Conservation (phyloP, 2,329 filamentous ascomycete species). For the Calonectria multiphialidica region DNA sequence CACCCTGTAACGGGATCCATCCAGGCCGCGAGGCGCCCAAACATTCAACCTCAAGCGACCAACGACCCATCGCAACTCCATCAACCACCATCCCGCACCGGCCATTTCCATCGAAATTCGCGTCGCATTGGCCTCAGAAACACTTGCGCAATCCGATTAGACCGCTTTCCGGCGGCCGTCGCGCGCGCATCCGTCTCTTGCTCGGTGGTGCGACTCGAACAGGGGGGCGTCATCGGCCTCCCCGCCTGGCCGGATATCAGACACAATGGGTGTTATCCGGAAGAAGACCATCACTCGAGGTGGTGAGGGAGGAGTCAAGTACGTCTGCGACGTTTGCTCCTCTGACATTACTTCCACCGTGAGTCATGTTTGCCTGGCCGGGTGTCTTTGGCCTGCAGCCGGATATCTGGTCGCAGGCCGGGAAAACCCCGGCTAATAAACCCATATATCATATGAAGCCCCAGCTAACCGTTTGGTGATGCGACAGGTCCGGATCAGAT, state of each 20-base stretch:
- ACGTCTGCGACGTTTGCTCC: constrained; percentile 97
- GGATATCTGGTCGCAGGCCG: constrained; percentile 30
- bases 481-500: constrained; percentile 89
- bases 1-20: constrained; percentile 30
- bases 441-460: background rate
- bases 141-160: constrained; percentile 34
- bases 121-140: constrained; percentile 32
- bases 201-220: constrained; percentile 31
- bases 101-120: constrained; percentile 46
- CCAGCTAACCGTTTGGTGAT: constrained; percentile 35
- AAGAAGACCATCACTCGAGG: constrained; percentile 92
- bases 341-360: constrained; percentile 98
- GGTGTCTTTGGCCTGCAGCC: constrained; percentile 3
- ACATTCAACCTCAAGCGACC: constrained; percentile 41
- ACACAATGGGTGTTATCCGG: constrained; percentile 89
- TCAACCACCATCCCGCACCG: constrained; percentile 41
- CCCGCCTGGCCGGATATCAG: constrained; percentile 41
- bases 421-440: constrained; percentile 40
- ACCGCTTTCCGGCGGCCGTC: constrained; percentile 24
- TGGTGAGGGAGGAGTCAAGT: constrained; percentile 91
- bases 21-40: constrained; percentile 36
- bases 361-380: constrained; percentile 52
- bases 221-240: constrained; percentile 43
- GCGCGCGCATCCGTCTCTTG: constrained; percentile 32
- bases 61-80: constrained; percentile 38